Conservation (phyloP, 306 rosid genomes). For the Cucumis sativus region DNA sequence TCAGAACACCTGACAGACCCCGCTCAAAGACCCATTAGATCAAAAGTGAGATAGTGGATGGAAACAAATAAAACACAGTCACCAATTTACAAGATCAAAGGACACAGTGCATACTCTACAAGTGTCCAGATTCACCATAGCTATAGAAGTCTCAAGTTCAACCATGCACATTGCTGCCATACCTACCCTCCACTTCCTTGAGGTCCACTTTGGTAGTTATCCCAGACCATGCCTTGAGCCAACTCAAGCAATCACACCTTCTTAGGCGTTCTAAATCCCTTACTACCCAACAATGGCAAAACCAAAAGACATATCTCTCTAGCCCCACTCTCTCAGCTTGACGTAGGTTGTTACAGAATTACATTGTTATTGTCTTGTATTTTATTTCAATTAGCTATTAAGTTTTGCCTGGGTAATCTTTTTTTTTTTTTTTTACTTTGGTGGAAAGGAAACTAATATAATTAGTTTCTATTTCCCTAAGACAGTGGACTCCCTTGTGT, state of each 20-base stretch:
- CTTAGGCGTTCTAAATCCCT: not conserved
- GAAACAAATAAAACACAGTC: not conserved
- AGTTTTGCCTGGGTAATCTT: not conserved
- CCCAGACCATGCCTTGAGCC: not conserved
- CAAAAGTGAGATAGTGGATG: not conserved
- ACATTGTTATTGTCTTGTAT: not conserved
- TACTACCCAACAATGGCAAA: not conserved
- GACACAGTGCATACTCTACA: not conserved
- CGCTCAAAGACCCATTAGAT: not conserved
- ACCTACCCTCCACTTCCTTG: not conserved
- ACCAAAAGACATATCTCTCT: not conserved
- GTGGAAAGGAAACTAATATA: not conserved
- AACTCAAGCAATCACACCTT: not conserved
- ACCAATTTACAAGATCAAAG: not conserved
- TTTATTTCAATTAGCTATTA: not conserved
- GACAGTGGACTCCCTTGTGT: not conserved
- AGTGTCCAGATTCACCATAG: not conserved
- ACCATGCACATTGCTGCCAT: not conserved
- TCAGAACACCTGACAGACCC: not conserved
- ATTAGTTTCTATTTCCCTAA: not conserved
- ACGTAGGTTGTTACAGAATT: not conserved
- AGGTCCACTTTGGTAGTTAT: not conserved
- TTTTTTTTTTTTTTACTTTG: not conserved
- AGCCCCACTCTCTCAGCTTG: not conserved
- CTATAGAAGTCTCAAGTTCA: not conserved